phyloP scores from a whole-genome alignment of 257 asterid species.

The Dorcoceras hygrometricum region DNA sequence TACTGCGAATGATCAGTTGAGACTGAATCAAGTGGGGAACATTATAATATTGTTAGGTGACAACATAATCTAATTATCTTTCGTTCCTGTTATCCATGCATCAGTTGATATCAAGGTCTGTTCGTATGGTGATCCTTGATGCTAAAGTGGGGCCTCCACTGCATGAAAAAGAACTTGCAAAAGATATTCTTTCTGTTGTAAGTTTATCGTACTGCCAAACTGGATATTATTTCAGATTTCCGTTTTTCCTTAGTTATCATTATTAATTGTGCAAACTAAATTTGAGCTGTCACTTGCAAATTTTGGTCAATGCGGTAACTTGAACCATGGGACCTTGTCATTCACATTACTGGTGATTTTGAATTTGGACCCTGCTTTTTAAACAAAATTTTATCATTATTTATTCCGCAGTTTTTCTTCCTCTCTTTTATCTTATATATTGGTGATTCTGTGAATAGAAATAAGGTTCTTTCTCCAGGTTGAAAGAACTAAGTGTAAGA shows the following conservation, averaged over 20 bases:
- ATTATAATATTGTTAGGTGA: conserved; percentile 14
- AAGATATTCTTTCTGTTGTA: conserved; percentile 71
- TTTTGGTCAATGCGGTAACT: conserved; percentile 16
- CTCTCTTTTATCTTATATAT: not conserved
- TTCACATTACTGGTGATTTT: conserved; percentile 1
- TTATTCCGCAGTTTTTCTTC: not conserved
- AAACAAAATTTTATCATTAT: not conserved
- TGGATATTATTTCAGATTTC: conserved; percentile 19
- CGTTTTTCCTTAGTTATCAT: conserved; percentile 16
- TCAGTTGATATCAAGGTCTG: conserved; percentile 77
- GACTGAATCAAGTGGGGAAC: conserved; percentile 20
- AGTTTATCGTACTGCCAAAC: conserved; percentile 27
- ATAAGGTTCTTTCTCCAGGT: conserved; percentile 48
- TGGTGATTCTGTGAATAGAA: conserved; percentile 8
- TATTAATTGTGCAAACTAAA: not conserved
- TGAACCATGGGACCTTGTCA: not conserved
- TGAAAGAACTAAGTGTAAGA: conserved; percentile 56
- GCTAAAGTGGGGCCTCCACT: conserved; percentile 91
- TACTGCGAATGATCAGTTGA: conserved; percentile 12
- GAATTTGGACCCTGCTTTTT: not conserved
- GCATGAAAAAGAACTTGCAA: conserved; percentile 72
- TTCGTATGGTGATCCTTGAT: conserved; percentile 76
- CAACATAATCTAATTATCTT: conserved; percentile 16
- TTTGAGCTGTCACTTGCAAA: conserved; percentile 11
- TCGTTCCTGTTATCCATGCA: conserved; percentile 22